Base-by-base conservation (phyloP, 1,284 basidiomycete genomes). In the Garcileccinum viscosum region DNA sequence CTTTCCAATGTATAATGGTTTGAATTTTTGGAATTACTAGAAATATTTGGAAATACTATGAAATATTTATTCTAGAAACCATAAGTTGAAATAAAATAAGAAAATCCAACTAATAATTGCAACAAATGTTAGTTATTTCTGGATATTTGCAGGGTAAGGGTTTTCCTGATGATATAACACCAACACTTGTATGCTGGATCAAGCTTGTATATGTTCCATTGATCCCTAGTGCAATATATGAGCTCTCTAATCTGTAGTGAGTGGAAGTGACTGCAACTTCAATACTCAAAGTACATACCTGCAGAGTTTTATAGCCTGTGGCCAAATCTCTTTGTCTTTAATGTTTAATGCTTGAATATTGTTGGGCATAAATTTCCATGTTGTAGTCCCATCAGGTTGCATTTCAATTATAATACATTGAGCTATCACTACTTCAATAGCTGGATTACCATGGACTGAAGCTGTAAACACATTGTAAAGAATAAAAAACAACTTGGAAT, bases 141-240 rank as follows among this genome's bases (percentile, higher is more conserved):
- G n/a, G n/a, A n/a, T n/a, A n/a, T n/a, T n/a, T n/a, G n/a, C n/a
- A n/a, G n/a, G n/a, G n/a, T n/a, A n/a, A n/a, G n/a, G n/a, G n/a
- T n/a, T n/a, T n/a, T n/a, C n/a, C n/a, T n/a, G n/a, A n/a, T n/a
- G n/a, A n/a, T n/a, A n/a, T n/a, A n/a, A n/a, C n/a, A n/a, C n/a
- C n/a, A 60, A 27, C 63, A 67, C 14, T 11, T 24, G 27, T 67
- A 65, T 32, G 27, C 53, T 47, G 35, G 63, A 15, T 67, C 32
- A 4, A 65, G 63, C 35, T 67, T 67, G 56, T 65, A 67, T n/a
- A 67, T 67, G 32, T 67, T 17, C 66, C 56, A 67, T 42, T 67
- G 62, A 24, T 67, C 66, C 24, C 66, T 63, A 19, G n/a, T 63
- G 37, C 62, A 67, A 67, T 59, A 24, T 3, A 67, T 19, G 14